These are phyloP conservation scores for Xanthoconium stramineum DNA, from an alignment of 768 basidiomycete species.

Conservation along the genomic window DNA sequence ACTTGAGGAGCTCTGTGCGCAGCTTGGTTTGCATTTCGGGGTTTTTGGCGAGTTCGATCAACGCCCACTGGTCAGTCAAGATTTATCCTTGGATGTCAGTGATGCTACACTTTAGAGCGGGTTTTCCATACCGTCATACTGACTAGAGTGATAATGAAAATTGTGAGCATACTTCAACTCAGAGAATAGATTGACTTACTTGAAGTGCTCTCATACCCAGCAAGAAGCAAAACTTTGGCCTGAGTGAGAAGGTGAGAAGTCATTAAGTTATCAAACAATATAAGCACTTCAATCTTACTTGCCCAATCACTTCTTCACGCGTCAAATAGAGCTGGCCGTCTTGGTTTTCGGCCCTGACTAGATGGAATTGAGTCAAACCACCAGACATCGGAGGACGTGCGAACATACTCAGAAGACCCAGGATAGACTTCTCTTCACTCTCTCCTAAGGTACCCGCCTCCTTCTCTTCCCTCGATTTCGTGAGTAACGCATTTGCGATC, in stretches of 20 bases:
- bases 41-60: constrained; percentile 51
- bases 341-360: constrained; percentile 38
- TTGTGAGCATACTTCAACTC: neutral
- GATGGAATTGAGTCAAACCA: neutral
- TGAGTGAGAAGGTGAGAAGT: neutral
- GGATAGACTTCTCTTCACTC: constrained; percentile 35
- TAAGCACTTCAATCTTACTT: constrained; percentile 15
- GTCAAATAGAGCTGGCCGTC: constrained; percentile 32
- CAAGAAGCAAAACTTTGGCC: constrained; percentile 38
- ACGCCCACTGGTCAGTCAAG: constrained; percentile 39
- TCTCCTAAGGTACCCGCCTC: constrained; percentile 26
- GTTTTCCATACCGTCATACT: constrained; percentile 10
- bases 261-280: neutral
- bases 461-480: constrained; percentile 32
- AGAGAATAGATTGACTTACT: constrained; percentile 16
- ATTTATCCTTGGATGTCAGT: neutral
- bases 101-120: neutral
- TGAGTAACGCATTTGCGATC: constrained; percentile 34
- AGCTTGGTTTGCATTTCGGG: constrained; percentile 45
- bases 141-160: neutral
- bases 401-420: constrained; percentile 35
- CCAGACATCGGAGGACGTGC: neutral
- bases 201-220: constrained; percentile 41
- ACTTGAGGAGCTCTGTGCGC: constrained; percentile 48
- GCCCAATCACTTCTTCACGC: constrained; percentile 39